Evolutionary conservation across 352 stramenopile genomes (phyloP).

Genomic region (Phytophthora chlamydospora): DNA sequence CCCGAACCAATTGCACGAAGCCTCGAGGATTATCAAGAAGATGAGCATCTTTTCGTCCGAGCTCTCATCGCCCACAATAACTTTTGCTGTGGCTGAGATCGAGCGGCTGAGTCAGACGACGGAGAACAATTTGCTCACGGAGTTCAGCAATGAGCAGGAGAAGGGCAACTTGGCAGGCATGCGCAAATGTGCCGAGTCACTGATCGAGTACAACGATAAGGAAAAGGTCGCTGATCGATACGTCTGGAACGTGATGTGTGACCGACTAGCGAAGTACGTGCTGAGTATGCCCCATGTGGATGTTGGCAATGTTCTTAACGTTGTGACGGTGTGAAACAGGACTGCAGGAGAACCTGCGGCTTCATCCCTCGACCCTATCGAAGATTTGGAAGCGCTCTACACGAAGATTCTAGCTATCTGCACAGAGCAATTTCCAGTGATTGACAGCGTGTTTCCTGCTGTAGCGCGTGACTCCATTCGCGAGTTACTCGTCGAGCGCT

Average conservation of each 20-base stretch:
- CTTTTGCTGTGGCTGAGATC: slow-evolving; percentile 69
- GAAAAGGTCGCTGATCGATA: slow-evolving; percentile 84
- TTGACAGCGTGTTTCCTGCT: slow-evolving; percentile 64
- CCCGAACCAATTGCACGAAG: slow-evolving; percentile 73
- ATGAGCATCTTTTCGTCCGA: slow-evolving; percentile 76
- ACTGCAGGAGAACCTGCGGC: slow-evolving; percentile 21
- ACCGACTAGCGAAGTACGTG: slow-evolving; percentile 58
- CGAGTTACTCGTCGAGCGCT: slow-evolving; percentile 67
- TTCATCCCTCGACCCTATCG: slow-evolving; percentile 57
- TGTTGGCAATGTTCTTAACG: neutral
- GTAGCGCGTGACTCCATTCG: slow-evolving; percentile 49
- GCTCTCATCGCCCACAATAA: slow-evolving; percentile 63
- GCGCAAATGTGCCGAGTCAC: slow-evolving; percentile 63
- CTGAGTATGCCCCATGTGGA: neutral
- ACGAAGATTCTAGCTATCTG: slow-evolving; percentile 66
- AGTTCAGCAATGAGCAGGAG: slow-evolving; percentile 80
- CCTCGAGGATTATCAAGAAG: slow-evolving; percentile 72
- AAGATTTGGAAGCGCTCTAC: slow-evolving; percentile 71
- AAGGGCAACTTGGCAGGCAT: slow-evolving; percentile 54
- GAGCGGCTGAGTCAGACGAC: slow-evolving; percentile 77
- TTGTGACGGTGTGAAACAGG: slow-evolving; percentile 14
- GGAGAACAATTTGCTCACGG: slow-evolving; percentile 73
- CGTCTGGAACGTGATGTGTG: slow-evolving; percentile 87
- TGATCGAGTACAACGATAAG: slow-evolving; percentile 86
- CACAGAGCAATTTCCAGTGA: slow-evolving; percentile 72